Percentiles rank a stretch among this genome's conserved stretches.
Conservation (phyloP, 2,329 filamentous ascomycete genomes). For the Talaromyces sp. region DNA sequence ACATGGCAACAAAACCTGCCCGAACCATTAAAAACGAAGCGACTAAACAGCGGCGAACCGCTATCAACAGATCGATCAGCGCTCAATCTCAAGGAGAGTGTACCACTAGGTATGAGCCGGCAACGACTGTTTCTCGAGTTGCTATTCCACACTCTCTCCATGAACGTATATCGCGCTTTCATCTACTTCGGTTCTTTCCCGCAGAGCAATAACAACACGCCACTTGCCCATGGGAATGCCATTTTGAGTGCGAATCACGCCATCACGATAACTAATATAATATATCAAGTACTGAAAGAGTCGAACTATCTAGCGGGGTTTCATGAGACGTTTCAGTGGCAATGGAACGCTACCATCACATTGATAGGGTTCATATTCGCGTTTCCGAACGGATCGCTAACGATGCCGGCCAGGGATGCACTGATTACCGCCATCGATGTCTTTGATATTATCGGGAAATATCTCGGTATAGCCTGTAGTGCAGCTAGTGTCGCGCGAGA, state of each 20-base stretch:
- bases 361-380: slow-evolving; percentile 8
- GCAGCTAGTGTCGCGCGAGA: slow-evolving; percentile 12
- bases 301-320: slow-evolving; percentile 7
- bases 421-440: slow-evolving; percentile 5
- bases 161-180: slow-evolving; percentile 15
- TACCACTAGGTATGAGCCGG: slow-evolving; percentile 10
- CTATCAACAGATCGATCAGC: slow-evolving; percentile 14
- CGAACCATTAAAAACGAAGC: slow-evolving; percentile 11
- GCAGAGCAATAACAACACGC: neutral
- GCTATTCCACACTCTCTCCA: slow-evolving; percentile 11
- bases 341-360: slow-evolving; percentile 16
- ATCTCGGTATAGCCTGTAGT: slow-evolving; percentile 12
- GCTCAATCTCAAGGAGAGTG: slow-evolving; percentile 10
- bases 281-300: slow-evolving; percentile 8
- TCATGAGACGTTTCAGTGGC: slow-evolving; percentile 16
- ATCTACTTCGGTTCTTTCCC: slow-evolving; percentile 10
- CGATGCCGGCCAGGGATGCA: neutral
- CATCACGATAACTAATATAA: slow-evolving; percentile 15
- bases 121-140: slow-evolving; percentile 14
- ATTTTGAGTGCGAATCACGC: slow-evolving; percentile 8
- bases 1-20: slow-evolving; percentile 10
- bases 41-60: slow-evolving; percentile 5
- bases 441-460: slow-evolving; percentile 15
- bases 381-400: slow-evolving; percentile 4
- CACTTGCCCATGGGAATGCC: slow-evolving; percentile 6